Evolutionary conservation across 2,329 filamentous ascomycete genomes (phyloP), one percentile per base, ranked within the genome.

Genomic region (Sarocladium kiliense): DNA sequence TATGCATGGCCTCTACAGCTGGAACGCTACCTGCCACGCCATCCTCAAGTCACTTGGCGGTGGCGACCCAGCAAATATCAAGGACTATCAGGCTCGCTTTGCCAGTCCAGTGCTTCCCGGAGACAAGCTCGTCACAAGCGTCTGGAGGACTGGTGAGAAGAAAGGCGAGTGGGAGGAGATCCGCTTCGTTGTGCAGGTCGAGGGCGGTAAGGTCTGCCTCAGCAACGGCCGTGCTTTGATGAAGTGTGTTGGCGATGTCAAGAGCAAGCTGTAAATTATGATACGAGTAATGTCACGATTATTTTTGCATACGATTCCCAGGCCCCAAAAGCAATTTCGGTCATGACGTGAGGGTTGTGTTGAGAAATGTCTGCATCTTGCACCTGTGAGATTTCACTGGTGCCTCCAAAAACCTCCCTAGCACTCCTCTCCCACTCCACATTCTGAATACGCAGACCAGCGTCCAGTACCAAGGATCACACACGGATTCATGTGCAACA

Each of bases 31-130:
- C 2, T 82, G 82, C 16, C 89, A 93, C 65, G 85, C 81, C 26
- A 75, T 96, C 57, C 75, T 96, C 55, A 81, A 88, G 70, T 74
- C 80, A 37, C 77, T 96, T 19, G 91, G 90, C 45, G 87, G 80
- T 47, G 87, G 87, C 68, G 82, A 96, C 66, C 88, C 91, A 1
- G 81, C 81, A 61, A 95, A 93, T 65, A 77, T 97, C 62, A 89
- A 84, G 73, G 89, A 94, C 72, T 96, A 93, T 76, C 89, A 93
- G 75, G 91, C 91, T 18, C 79, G 91, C 42, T 96, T 96, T 68
- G 90, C 90, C 12, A 87, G 84, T 59, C 91, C 91, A 1, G 91
- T 96, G 9, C 85, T 83, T 67, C 90, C 91, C 0, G 90, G 88
- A 21, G 89, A 94, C 68, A 91, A 88, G 74, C 78, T 96, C 27